phyloP scores from a whole-genome alignment of 768 basidiomycete species.

The Tremella yokohamensis region DNA sequence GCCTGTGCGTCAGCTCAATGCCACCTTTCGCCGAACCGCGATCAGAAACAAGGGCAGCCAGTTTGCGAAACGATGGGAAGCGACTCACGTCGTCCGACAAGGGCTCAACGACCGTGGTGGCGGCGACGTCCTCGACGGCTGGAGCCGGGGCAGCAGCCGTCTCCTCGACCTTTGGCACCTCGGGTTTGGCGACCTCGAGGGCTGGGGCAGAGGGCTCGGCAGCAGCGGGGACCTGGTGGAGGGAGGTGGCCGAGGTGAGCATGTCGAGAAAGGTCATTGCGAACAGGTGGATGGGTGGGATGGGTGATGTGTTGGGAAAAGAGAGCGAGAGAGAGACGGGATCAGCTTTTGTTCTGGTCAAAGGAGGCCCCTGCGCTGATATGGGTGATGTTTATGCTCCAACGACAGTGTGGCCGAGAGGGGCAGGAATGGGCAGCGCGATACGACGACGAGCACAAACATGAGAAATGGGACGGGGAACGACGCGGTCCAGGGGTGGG shows the following conservation, averaged over 20 bases:
- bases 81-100: conserved; percentile 2
- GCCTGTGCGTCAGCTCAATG: conserved; percentile 3
- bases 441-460: too few species aligned
- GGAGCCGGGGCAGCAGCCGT: conserved; percentile 1
- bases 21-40: not conserved
- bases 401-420: too few species aligned
- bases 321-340: not conserved
- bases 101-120: not conserved
- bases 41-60: not conserved
- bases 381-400: too few species aligned
- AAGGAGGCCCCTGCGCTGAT: too few species aligned
- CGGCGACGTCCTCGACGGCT: not conserved
- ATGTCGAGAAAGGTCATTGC: conserved; percentile 5
- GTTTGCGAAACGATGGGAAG: not conserved
- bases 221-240: not conserved
- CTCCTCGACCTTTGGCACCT: not conserved
- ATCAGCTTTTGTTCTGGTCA: not conserved
- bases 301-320: not conserved
- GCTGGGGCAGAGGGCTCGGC: not conserved
- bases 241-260: not conserved
- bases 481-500: too few species aligned
- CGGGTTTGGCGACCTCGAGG: not conserved
- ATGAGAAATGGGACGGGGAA: too few species aligned
- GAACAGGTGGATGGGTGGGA: not conserved
- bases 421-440: too few species aligned